Percentiles rank a stretch among this genome's conserved stretches.
phyloP scores from a whole-genome alignment of 306 rosid species.

The Bauhinia variegata region DNA sequence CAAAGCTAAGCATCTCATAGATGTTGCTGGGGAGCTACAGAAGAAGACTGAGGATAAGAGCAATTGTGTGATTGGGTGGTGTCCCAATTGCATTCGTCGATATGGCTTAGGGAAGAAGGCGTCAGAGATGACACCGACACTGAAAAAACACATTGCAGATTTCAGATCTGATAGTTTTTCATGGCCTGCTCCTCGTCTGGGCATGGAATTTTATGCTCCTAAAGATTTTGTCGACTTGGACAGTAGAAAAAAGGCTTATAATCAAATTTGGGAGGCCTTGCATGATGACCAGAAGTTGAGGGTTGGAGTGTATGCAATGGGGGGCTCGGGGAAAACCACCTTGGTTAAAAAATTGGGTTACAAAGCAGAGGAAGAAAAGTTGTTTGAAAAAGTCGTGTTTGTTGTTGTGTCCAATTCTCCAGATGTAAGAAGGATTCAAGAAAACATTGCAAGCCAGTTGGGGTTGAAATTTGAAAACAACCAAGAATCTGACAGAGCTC shows the following conservation, averaged over 20 bases:
- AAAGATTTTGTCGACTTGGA: not conserved
- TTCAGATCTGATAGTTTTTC: not conserved
- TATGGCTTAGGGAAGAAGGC: not conserved
- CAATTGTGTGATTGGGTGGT: not conserved
- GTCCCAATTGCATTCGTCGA: not conserved
- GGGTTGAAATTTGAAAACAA: fast-evolving
- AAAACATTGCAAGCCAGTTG: not conserved
- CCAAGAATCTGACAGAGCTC: not conserved
- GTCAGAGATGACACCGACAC: not conserved
- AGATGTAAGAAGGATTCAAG: not conserved
- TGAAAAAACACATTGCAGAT: not conserved
- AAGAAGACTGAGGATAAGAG: not conserved
- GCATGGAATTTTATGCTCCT: no score
- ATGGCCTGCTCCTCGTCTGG: not conserved
- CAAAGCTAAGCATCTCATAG: no score
- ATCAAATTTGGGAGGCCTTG: not conserved
- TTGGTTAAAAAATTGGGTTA: not conserved
- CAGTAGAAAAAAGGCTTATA: not conserved
- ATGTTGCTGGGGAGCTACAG: not conserved
- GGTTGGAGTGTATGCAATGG: not conserved
- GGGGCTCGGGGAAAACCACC: not conserved
- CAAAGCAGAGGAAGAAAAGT: not conserved
- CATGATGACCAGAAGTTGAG: not conserved
- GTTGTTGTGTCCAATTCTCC: not conserved
- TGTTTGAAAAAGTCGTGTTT: not conserved